A percentile compares a stretch with the other conserved stretches of the same genome.
These are phyloP conservation scores for Phanerochaete sordida DNA, from an alignment of 768 basidiomycete genomes.

Conservation along the genomic window DNA sequence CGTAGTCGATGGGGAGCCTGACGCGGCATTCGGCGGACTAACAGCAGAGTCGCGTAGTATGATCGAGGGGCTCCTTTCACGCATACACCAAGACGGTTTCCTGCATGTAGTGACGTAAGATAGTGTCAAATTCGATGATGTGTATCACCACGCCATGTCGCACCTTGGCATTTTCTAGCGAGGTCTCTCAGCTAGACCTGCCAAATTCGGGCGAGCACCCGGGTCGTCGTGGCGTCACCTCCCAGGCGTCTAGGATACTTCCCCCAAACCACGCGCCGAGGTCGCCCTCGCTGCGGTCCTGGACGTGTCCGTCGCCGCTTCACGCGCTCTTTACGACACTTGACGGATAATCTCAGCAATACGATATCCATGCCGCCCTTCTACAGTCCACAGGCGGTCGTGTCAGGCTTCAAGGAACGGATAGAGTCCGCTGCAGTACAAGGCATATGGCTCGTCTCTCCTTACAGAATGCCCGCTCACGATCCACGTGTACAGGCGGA, in stretches of 20 bases:
- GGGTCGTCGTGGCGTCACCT: neutral
- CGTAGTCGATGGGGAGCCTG: too few relatives aligned
- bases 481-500: slow-evolving; percentile 34
- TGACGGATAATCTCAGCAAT: neutral
- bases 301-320: neutral
- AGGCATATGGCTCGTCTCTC: slow-evolving; percentile 26
- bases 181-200: too few relatives aligned
- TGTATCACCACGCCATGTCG: too few relatives aligned
- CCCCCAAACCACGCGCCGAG: neutral
- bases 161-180: too few relatives aligned
- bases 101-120: too few relatives aligned
- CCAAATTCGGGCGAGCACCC: too few relatives aligned
- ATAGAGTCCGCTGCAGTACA: slow-evolving; percentile 44
- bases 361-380: slow-evolving; percentile 25
- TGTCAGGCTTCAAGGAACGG: slow-evolving; percentile 45
- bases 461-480: neutral
- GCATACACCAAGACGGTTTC: too few relatives aligned
- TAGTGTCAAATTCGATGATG: too few relatives aligned
- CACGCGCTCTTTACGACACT: neutral
- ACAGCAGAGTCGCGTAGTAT: too few relatives aligned
- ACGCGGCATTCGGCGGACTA: too few relatives aligned
- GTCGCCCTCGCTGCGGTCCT: neutral
- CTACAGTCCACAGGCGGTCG: slow-evolving; percentile 19
- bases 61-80: too few relatives aligned
- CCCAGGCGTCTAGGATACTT: neutral